Evolutionary conservation across 2,329 filamentous ascomycete genomes (phyloP), one percentile per base, ranked within the genome.

Genomic region (Xylariomycetidae sp.): DNA sequence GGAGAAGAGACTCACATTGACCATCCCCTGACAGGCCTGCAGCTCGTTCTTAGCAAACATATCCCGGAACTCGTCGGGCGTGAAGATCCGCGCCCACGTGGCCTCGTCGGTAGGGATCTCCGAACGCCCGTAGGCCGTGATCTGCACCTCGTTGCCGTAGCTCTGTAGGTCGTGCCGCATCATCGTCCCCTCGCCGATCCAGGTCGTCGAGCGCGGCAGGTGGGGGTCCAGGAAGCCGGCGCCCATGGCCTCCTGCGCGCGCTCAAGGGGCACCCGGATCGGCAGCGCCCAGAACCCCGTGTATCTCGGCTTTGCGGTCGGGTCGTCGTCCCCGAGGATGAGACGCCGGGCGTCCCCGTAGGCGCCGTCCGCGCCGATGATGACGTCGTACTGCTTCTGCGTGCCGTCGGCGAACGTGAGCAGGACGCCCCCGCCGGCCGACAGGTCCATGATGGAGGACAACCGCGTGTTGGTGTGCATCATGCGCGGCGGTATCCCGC

Each of bases 11-110:
- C 52, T 44, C 31, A 57, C 53, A 25, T 50, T 47, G 12, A 56
- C 40, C 36, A 55, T 50, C 7, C 50, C 49, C 15, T 45, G 50
- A 27, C 51, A 56, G 4, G 42, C 44, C 8, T 40, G 40, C 3
- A 51, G 19, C 11, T 30, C 30, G 25, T 42, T 49, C 8, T 27
- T 34, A 4, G 44, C 40, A 19, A 56, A 57, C n/a, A 49, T 44
- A 1, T 41, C 45, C n/a, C 41, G 37, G n/a, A 56, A 56, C 33
- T 57, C 54, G 13, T 54, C 47, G 3, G 52, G 51, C 6, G 50
- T 55, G 18, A 56, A 49, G 7, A 57, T 27, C 25, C 38, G 49
- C 3, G 51, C 52, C 53, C 53, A 57, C 3, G 44, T 31, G 6
- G 37, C 27, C 4, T 46, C 45, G 3, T 44, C 32, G 3, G 18